phyloP scores from a whole-genome alignment of 1,284 basidiomycete species.

The Cronartium ribicola region DNA sequence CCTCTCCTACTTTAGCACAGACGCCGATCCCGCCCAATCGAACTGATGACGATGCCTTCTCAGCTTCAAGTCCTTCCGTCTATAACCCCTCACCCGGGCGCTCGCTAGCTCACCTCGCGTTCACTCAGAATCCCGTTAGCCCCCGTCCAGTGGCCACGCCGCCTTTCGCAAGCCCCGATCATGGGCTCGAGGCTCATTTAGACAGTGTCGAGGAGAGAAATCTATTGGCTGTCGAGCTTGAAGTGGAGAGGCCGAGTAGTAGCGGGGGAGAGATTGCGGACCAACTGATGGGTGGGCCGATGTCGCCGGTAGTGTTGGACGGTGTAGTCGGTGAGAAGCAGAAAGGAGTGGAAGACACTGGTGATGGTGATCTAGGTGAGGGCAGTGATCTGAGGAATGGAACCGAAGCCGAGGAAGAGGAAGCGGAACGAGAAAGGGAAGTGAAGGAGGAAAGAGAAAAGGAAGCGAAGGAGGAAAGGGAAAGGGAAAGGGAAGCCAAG shows the following conservation, averaged over 20 bases:
- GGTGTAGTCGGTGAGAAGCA: too few species aligned
- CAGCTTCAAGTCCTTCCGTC: constrained; percentile 30
- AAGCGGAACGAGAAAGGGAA: too few species aligned
- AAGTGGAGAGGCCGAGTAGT: constrained; percentile 1
- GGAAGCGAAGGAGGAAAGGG: too few species aligned
- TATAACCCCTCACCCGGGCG: constrained; percentile 26
- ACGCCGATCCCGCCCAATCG: background rate
- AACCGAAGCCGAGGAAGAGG: too few species aligned
- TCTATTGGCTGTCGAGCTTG: background rate
- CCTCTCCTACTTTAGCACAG: background rate
- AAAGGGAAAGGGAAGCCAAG: too few species aligned
- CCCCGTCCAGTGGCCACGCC: background rate
- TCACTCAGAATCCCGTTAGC: background rate
- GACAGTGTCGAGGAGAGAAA: background rate
- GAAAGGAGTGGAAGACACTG: too few species aligned
- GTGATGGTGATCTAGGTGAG: too few species aligned
- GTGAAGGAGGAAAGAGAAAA: too few species aligned
- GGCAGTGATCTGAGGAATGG: too few species aligned
- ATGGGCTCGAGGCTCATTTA: background rate
- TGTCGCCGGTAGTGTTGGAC: too few species aligned
- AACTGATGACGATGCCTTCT: constrained; percentile 31
- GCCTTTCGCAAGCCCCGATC: background rate
- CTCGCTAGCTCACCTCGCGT: background rate
- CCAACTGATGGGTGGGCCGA: background rate
- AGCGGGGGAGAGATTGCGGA: background rate